Conservation (phyloP, 176 grass and related monocot species). For the Avena sativa region DNA sequence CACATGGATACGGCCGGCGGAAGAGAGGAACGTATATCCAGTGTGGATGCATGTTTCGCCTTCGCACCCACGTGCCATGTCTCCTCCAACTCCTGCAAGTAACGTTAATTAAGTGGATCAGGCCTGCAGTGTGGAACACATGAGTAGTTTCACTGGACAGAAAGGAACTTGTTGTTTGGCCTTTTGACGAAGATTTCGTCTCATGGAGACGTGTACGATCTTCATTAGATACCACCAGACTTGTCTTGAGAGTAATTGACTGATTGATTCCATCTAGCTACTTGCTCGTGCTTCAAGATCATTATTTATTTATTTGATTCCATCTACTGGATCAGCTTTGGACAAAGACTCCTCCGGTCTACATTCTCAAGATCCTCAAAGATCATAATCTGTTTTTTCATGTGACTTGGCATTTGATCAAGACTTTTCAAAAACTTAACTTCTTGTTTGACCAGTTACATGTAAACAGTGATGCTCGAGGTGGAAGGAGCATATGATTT, state of each 20-base stretch:
- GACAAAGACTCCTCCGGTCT: not conserved
- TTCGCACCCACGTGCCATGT: conserved; percentile 3
- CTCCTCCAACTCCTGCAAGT: not conserved
- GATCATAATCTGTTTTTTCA: not conserved
- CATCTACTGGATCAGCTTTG: too few species aligned
- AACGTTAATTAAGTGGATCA: too few species aligned
- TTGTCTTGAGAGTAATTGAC: too few species aligned
- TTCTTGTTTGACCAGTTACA: conserved; percentile 10
- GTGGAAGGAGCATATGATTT: not conserved
- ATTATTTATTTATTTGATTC: too few species aligned
- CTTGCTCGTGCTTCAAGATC: too few species aligned
- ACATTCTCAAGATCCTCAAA: not conserved
- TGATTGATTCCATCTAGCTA: too few species aligned
- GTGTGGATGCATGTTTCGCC: not conserved
- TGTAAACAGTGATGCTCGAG: not conserved
- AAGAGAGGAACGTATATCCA: not conserved
- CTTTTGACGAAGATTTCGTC: too few species aligned
- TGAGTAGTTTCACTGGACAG: too few species aligned
- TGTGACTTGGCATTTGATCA: not conserved
- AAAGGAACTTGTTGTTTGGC: too few species aligned
- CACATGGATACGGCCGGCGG: conserved; percentile 1
- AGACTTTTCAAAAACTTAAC: not conserved
- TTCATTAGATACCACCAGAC: too few species aligned
- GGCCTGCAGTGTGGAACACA: too few species aligned
- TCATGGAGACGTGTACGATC: too few species aligned